A percentile compares a stretch with the other conserved stretches of the same genome.
phyloP scores from a whole-genome alignment of 371 early-diverging fungal genomes.

The Mortierella sp. region DNA sequence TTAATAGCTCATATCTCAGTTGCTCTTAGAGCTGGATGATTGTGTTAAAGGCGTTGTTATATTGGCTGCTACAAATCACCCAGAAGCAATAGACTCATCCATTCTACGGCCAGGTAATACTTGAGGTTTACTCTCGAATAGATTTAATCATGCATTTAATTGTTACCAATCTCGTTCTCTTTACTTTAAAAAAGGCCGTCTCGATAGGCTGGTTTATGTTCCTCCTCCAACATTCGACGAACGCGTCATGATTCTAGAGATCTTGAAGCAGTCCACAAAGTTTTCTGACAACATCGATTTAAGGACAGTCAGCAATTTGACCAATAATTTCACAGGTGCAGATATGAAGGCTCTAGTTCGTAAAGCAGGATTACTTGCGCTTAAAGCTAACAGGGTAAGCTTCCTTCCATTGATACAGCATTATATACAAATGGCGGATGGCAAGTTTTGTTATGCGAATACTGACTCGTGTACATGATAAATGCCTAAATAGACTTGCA shows the following conservation, averaged over 20 bases:
- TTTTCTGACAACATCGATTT: constrained; percentile 68
- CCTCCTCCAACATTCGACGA: constrained; percentile 76
- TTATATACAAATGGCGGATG: background rate
- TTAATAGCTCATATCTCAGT: constrained; percentile 71
- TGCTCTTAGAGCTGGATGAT: constrained; percentile 89
- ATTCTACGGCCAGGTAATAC: constrained; percentile 83
- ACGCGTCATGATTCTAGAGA: constrained; percentile 78
- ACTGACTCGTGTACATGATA: background rate
- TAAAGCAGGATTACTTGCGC: constrained; percentile 78
- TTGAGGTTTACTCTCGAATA: background rate
- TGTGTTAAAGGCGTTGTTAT: constrained; percentile 68
- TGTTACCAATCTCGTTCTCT: too few relatives aligned
- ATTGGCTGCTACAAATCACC: constrained; percentile 93
- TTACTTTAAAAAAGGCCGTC: too few relatives aligned
- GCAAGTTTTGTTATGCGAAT: background rate
- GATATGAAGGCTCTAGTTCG: constrained; percentile 85
- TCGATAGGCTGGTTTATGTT: constrained; percentile 89
- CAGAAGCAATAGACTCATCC: constrained; percentile 81
- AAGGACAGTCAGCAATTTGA: constrained; percentile 60
- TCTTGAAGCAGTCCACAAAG: constrained; percentile 67
- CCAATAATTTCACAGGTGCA: constrained; percentile 81
- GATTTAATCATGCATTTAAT: too few relatives aligned
- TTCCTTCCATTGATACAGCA: background rate
- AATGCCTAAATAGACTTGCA: constrained; percentile 22
- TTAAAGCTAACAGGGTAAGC: constrained; percentile 54